Evolutionary conservation across 306 rosid genomes (phyloP).

Genomic region (Pterocarpus santalinus): DNA sequence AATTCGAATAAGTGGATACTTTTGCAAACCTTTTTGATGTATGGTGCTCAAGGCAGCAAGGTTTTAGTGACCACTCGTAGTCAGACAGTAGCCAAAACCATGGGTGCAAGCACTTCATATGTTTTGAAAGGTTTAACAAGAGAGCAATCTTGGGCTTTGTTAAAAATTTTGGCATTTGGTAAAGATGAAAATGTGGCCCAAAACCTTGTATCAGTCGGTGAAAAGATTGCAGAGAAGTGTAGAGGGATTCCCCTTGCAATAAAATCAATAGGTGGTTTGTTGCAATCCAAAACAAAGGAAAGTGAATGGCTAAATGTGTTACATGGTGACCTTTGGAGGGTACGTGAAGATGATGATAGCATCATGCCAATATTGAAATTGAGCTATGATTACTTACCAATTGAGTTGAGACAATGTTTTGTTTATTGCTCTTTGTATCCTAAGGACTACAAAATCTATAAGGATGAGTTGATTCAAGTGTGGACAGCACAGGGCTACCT

Average conservation of each 20-base stretch:
- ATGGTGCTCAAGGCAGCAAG: slow-evolving; percentile 26
- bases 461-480: slow-evolving; percentile 36
- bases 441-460: neutral
- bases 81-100: neutral
- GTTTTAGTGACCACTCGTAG: slow-evolving; percentile 27
- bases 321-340: neutral
- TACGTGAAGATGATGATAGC: neutral
- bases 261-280: slow-evolving; percentile 27
- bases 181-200: neutral
- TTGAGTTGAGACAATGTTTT: slow-evolving; percentile 24
- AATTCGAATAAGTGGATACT: neutral
- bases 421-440: slow-evolving; percentile 33
- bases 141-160: slow-evolving; percentile 30
- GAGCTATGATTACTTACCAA: slow-evolving; percentile 9
- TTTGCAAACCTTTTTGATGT: slow-evolving; percentile 27
- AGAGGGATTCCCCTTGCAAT: slow-evolving; percentile 24
- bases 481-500: neutral
- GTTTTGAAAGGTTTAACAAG: neutral
- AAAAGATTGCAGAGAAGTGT: slow-evolving; percentile 34
- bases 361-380: neutral
- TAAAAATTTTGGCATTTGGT: slow-evolving; percentile 2
- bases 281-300: neutral
- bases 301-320: slow-evolving; percentile 21
- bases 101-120: neutral
- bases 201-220: slow-evolving; percentile 20